A percentile compares a stretch with the other conserved stretches of the same genome.
phyloP scores from a whole-genome alignment of 139 green algal species.

The Parachlorella kessleri region DNA sequence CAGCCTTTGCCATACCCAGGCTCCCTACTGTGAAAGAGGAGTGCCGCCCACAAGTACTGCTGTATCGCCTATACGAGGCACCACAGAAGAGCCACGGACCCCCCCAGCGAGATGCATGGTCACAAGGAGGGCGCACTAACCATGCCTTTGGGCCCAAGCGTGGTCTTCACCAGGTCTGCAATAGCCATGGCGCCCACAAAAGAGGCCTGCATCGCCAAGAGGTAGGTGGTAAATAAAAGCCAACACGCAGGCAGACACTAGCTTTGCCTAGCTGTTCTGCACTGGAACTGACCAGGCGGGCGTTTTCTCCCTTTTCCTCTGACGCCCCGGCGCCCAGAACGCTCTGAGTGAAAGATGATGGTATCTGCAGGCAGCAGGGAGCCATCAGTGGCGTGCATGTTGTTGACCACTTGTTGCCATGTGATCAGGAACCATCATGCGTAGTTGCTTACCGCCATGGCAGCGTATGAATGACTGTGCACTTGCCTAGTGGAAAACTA shows the following conservation, averaged over 20 bases:
- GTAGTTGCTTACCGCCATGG: too few species aligned
- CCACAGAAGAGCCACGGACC: background rate
- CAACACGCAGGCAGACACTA: background rate
- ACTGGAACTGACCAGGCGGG: constrained; percentile 76
- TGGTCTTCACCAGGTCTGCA: constrained; percentile 97
- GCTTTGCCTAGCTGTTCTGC: background rate
- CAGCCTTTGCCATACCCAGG: too few species aligned
- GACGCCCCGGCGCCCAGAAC: constrained; percentile 73
- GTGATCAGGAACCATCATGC: too few species aligned
- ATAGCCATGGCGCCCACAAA: constrained; percentile 99
- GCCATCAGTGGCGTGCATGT: background rate
- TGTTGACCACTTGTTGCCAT: background rate
- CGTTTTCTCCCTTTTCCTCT: constrained; percentile 96
- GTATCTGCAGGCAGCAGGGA: constrained; percentile 21
- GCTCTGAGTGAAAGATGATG: constrained; percentile 42
- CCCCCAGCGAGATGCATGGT: too few species aligned
- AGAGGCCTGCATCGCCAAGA: constrained; percentile 83
- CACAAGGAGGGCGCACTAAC: constrained; percentile 44
- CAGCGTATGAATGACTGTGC: too few species aligned
- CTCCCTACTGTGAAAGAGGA: too few species aligned
- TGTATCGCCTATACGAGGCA: background rate
- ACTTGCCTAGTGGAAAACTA: too few species aligned
- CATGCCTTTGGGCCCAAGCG: constrained; percentile 98
- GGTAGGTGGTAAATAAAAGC: too few species aligned
- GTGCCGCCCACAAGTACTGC: too few species aligned